phyloP scores from a whole-genome alignment of 2,329 filamentous ascomycete species.

The Chrysoporthe cubensis region DNA sequence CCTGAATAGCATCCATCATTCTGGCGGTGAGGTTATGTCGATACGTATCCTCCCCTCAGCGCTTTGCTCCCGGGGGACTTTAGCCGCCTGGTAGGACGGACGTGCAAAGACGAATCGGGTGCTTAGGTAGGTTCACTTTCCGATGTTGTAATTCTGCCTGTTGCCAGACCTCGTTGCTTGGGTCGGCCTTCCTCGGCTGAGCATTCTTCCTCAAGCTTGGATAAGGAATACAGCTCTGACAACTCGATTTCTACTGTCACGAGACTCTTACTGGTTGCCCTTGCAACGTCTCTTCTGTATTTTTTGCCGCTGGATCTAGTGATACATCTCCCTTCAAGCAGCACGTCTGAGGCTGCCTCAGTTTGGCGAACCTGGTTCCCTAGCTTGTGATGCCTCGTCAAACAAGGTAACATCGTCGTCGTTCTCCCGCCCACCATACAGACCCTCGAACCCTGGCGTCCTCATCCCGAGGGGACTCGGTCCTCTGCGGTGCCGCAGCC shows the following conservation, averaged over 20 bases:
- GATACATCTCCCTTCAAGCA: conserved; percentile 5
- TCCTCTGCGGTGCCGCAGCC: conserved; percentile 34
- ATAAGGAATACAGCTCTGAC: neutral
- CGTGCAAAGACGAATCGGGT: neutral
- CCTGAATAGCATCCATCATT: neutral
- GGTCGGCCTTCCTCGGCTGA: neutral
- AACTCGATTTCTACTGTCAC: neutral
- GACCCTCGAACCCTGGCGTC: conserved; percentile 49
- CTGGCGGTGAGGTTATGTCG: conserved; percentile 5
- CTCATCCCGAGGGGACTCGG: conserved; percentile 44
- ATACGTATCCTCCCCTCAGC: neutral
- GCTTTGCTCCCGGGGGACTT: neutral
- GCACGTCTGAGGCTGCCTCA: neutral
- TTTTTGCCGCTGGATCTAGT: neutral
- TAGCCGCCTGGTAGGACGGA: neutral
- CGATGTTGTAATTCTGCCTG: neutral
- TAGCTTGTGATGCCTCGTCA: conserved; percentile 33
- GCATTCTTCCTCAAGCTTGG: neutral
- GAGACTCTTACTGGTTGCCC: neutral
- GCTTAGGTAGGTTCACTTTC: neutral
- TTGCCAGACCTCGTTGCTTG: neutral
- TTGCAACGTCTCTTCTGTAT: neutral
- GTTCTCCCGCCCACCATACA: conserved; percentile 56
- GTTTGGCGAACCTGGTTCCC: conserved; percentile 7
- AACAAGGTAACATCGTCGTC: conserved; percentile 46